Conservation (phyloP, 192 early-diverging fungal species). For the Coemansia sp. region DNA sequence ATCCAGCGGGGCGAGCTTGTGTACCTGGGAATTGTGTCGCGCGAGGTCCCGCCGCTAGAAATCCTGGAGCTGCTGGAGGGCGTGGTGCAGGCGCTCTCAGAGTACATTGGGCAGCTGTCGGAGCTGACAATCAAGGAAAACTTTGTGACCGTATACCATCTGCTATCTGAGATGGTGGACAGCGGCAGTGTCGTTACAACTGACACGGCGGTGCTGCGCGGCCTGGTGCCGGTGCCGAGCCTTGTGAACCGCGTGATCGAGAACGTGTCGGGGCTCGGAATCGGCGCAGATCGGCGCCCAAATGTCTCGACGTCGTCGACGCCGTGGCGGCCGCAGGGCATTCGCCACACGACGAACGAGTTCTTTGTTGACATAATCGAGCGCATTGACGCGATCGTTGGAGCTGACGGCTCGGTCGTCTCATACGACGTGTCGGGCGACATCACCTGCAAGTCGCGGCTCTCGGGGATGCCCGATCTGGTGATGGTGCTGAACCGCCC, state of each 20-base stretch:
- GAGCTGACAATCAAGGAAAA: slow-evolving; percentile 87
- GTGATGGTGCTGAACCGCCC: slow-evolving; percentile 71
- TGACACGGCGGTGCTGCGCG: slow-evolving; percentile 78
- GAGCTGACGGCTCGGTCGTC: slow-evolving; percentile 63
- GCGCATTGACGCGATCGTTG: slow-evolving; percentile 82
- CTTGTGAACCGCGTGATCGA: slow-evolving; percentile 84
- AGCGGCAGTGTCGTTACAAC: slow-evolving; percentile 87
- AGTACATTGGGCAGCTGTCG: slow-evolving; percentile 82
- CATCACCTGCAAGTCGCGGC: slow-evolving; percentile 69
- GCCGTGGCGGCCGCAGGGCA: slow-evolving; percentile 84
- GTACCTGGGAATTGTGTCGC: slow-evolving; percentile 72
- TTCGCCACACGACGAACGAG: slow-evolving; percentile 89
- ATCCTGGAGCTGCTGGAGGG: slow-evolving; percentile 86
- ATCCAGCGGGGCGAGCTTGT: slow-evolving; percentile 64
- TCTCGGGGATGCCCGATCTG: slow-evolving; percentile 84
- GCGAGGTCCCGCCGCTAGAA: slow-evolving; percentile 77
- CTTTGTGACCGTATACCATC: slow-evolving; percentile 78
- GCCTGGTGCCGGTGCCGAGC: slow-evolving; percentile 83
- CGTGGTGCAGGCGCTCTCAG: slow-evolving; percentile 71
- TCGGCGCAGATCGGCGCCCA: slow-evolving; percentile 16
- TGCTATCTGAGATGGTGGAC: slow-evolving; percentile 94
- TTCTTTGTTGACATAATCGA: slow-evolving; percentile 93
- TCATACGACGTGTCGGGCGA: slow-evolving; percentile 78
- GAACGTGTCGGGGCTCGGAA: slow-evolving; percentile 64
- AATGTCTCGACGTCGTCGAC: slow-evolving; percentile 53